Base-by-base conservation (phyloP, 164 flowering plant species). In the Vitis rotundifolia region DNA sequence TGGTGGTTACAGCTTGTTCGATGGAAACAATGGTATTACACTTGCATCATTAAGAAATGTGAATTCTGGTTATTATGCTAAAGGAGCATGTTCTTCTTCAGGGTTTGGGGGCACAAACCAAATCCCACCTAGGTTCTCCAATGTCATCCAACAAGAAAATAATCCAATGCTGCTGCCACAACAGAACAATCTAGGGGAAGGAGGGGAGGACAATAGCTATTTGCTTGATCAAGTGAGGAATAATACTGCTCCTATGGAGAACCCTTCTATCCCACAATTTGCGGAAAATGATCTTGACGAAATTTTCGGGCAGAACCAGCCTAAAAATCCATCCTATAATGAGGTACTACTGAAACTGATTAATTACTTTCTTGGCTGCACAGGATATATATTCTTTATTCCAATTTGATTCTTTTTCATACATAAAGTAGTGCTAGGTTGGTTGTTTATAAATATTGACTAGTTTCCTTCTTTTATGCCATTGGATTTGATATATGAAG, bases 401-500 rank as follows among this genome's bases (percentile, higher is more conserved):
- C 13, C 7, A 53, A 6, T 5, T 53, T 53, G n/a, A 53, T 11
- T 14, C 16, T 2, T 13, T 37, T 53, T 53, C 56, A 14, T n/a
- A 14, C 15, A 53, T 53, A 37, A 53, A 53, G 11, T 11, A 53
- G 7, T 53, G 2, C 56, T 13, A 8, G 12, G 9, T 29, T 59
- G 3, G 47, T 37, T 37, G 44, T 37, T 37, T 37, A 37, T 3
- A 37, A 37, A 37, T 37, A 37, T 37, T 37, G 44, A 37, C 44
- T 37, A 37, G 44, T 37, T 37, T 37, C 44, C 44, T 37, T 6
- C 7, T 37, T 37, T 37, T 37, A 37, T 3, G 5, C 44, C 7
- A 37, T 37, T 37, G 44, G 47, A 9, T 12, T 55, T 68, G 22
- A 26, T 64, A 22, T 12, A 11, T 63, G 65, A 9, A 68, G 76